Evolutionary conservation across 768 basidiomycete genomes (phyloP), one percentile per base, ranked within the genome.

Genomic region (Tubosaeta sp.): DNA sequence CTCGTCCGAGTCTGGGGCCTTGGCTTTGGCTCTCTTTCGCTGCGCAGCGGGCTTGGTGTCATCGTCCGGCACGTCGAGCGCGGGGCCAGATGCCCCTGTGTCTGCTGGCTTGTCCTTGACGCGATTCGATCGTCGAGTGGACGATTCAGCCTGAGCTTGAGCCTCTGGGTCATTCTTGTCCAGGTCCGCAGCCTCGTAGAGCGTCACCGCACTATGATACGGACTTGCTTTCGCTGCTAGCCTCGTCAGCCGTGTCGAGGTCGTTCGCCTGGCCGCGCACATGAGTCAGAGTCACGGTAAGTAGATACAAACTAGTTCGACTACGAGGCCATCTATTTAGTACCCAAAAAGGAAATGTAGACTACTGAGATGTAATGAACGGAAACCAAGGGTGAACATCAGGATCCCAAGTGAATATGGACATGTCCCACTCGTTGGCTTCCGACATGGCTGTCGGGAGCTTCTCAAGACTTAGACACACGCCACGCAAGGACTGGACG

Each of bases 321-420:
- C n/a, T n/a, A n/a, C n/a, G n/a, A n/a, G n/a, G n/a, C n/a, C n/a
- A n/a, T n/a, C 34, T 8, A 18, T 36, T 36, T 30, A 25, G 42
- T 44, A 44, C 7, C 44, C 31, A 45, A 34, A 18, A 47, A 39
- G 46, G 25, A 39, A 30, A 39, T 27, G 31, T 0, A 13, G 1
- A 21, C n/a, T 30, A 48, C 3, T 11, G 38, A 31, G 46, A 61
- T 52, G 1, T 40, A 60, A 68, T 36, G 30, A 58, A 51, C 43
- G 81, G 81, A 60, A 82, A 81, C 81, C 81, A 82, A 1, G 78
- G 77, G 57, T 80, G 71, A 2, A 68, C 54, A 18, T 62, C 62
- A 0, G 71, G 67, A 55, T 82, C 74, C 81, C 81, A 82, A 40
- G 67, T 72, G 50, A 82, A 57, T 10, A 61, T 55, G 2, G 63